Conservation (phyloP, 768 basidiomycete genomes). For the Agrocybe praecox region DNA sequence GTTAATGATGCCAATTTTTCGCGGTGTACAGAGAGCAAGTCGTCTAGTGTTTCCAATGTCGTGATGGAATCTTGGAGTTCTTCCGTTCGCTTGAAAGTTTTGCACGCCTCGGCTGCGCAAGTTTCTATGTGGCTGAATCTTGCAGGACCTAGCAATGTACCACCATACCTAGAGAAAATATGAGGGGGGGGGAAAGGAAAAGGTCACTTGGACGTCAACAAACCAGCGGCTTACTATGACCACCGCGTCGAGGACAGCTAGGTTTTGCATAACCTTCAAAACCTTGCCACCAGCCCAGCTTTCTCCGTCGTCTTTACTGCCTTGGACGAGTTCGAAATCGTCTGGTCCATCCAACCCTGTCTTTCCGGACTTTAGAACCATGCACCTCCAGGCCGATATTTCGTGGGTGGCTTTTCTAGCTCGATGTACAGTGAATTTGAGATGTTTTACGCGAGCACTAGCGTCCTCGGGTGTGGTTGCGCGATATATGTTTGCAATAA, state of each 20-base stretch:
- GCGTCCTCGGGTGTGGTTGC: slow-evolving; percentile 58
- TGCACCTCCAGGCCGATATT: slow-evolving; percentile 79
- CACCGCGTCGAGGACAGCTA: slow-evolving; percentile 74
- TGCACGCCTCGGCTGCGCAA: slow-evolving; percentile 75
- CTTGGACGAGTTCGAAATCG: slow-evolving; percentile 70
- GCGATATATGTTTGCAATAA: slow-evolving; percentile 64
- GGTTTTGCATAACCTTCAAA: slow-evolving; percentile 67
- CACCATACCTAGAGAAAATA: slow-evolving; percentile 65
- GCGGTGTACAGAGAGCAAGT: slow-evolving; percentile 58
- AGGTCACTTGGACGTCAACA: slow-evolving; percentile 10
- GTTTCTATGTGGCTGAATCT: slow-evolving; percentile 80
- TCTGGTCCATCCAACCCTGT: slow-evolving; percentile 72
- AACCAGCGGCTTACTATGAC: slow-evolving; percentile 83
- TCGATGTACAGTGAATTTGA: slow-evolving; percentile 60
- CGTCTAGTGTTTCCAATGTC: slow-evolving; percentile 62
- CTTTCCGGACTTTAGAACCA: slow-evolving; percentile 66
- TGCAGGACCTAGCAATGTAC: slow-evolving; percentile 75
- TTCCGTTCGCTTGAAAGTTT: slow-evolving; percentile 63
- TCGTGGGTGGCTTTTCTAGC: slow-evolving; percentile 66
- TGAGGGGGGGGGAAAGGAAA: background rate
- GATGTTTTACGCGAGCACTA: slow-evolving; percentile 46
- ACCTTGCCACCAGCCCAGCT: slow-evolving; percentile 67
- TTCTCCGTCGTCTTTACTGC: slow-evolving; percentile 79
- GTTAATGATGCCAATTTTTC: slow-evolving; percentile 35
- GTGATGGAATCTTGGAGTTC: slow-evolving; percentile 65